Conservation (phyloP, 768 basidiomycete species). For the Boletellus ananiceps region DNA sequence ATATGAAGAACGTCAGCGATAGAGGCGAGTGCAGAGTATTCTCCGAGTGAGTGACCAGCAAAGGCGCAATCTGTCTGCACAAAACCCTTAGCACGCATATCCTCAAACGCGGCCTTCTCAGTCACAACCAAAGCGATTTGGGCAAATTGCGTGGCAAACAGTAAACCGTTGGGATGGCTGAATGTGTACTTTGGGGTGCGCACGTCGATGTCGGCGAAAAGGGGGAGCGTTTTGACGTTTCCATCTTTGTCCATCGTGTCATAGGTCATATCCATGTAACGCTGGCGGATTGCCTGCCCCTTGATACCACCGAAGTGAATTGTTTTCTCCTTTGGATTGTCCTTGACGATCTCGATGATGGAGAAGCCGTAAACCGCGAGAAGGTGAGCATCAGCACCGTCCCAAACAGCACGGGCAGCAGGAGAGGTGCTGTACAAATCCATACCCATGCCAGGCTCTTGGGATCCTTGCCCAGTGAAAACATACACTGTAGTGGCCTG, state of each 20-base stretch:
- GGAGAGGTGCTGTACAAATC: constrained; percentile 91
- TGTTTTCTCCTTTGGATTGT: constrained; percentile 97
- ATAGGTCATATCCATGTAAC: constrained; percentile 99
- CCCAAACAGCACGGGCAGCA: constrained; percentile 96
- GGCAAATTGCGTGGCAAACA: constrained; percentile 97
- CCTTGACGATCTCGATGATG: constrained; percentile 97
- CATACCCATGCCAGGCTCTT: constrained; percentile 99
- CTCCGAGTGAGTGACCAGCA: constrained; percentile 96
- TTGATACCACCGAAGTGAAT: constrained; percentile 99
- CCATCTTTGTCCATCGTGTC: constrained; percentile 97
- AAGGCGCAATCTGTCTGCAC: constrained; percentile 91
- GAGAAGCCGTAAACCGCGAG: constrained; percentile 97
- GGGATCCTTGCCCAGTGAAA: constrained; percentile 98
- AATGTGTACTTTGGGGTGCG: constrained; percentile 98
- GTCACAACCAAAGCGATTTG: constrained; percentile 98
- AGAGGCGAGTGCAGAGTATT: constrained; percentile 96
- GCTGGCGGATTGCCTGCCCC: constrained; percentile 94
- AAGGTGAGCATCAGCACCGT: constrained; percentile 89
- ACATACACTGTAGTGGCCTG: constrained; percentile 93
- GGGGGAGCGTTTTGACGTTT: constrained; percentile 89
- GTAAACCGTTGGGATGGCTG: constrained; percentile 89
- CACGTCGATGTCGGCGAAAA: constrained; percentile 92
- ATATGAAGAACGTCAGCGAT: constrained; percentile 96
- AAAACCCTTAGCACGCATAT: constrained; percentile 94
- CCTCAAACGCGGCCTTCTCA: constrained; percentile 97